phyloP scores from a whole-genome alignment of 2,329 filamentous ascomycete species.

The Monosporascus sp. region DNA sequence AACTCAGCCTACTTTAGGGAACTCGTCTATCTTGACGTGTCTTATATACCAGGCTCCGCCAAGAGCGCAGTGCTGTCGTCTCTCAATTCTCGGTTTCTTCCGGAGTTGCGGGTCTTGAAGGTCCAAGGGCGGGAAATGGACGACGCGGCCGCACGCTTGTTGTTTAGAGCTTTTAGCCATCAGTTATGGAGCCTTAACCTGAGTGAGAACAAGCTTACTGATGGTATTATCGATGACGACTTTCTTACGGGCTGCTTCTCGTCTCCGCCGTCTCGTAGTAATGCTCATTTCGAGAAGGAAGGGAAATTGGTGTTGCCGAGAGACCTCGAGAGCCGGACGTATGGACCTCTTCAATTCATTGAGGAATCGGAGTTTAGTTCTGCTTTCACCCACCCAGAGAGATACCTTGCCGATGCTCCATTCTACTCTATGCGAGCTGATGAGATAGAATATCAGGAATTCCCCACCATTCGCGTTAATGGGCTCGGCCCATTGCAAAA shows the following conservation, averaged over 20 bases:
- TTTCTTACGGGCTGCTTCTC: slow-evolving; percentile 30
- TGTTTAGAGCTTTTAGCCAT: slow-evolving; percentile 29
- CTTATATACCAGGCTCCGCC: slow-evolving; percentile 41
- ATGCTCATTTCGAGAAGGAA: slow-evolving; percentile 38
- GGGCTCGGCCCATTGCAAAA: slow-evolving; percentile 24
- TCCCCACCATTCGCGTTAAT: slow-evolving; percentile 28
- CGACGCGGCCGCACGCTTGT: slow-evolving; percentile 27
- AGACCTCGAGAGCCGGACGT: slow-evolving; percentile 24
- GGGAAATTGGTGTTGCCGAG: slow-evolving; percentile 32
- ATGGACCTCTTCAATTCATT: slow-evolving; percentile 39
- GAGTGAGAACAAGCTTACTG: slow-evolving; percentile 45
- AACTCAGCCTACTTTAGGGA: slow-evolving; percentile 27
- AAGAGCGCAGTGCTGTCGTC: slow-evolving; percentile 27
- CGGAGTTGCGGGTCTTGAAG: slow-evolving; percentile 48
- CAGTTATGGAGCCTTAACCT: slow-evolving; percentile 55
- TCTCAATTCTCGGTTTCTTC: slow-evolving; percentile 30
- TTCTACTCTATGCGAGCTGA: slow-evolving; percentile 26
- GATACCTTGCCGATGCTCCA: slow-evolving; percentile 45
- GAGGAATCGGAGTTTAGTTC: slow-evolving; percentile 42
- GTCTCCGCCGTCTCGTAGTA: slow-evolving; percentile 25
- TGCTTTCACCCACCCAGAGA: slow-evolving; percentile 38
- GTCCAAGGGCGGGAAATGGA: slow-evolving; percentile 41
- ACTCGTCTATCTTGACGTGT: slow-evolving; percentile 49
- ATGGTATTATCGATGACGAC: slow-evolving; percentile 30
- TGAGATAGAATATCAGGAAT: slow-evolving; percentile 17